Percentiles rank a stretch among this genome's conserved stretches.
Evolutionary conservation across 495 filamentous ascomycete genomes (phyloP).

Genomic region (Aspergillus ostianus): DNA sequence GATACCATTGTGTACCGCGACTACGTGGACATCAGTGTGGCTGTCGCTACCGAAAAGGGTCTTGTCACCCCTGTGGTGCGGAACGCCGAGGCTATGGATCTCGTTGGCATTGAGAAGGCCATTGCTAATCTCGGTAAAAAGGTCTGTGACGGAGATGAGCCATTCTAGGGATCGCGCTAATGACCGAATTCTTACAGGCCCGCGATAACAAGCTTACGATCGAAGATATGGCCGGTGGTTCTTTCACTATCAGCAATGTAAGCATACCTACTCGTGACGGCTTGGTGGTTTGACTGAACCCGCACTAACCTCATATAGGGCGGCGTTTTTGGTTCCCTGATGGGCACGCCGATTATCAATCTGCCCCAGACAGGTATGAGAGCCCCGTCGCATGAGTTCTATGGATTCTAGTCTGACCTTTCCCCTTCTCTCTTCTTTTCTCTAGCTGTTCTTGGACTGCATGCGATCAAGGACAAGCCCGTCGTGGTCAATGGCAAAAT

Average conservation of each 20-base stretch:
- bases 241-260: slow-evolving; percentile 97
- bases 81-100: slow-evolving; percentile 82
- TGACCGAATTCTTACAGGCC: slow-evolving; percentile 51
- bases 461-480: slow-evolving; percentile 94
- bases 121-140: slow-evolving; percentile 97
- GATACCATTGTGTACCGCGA: slow-evolving; percentile 98
- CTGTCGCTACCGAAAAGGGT: slow-evolving; percentile 96
- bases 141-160: slow-evolving; percentile 39
- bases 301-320: slow-evolving; percentile 44
- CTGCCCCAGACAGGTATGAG: slow-evolving; percentile 77
- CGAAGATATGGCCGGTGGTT: slow-evolving; percentile 98
- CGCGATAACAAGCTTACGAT: slow-evolving; percentile 96
- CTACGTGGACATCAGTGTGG: slow-evolving; percentile 96
- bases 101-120: slow-evolving; percentile 84
- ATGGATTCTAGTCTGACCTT: background rate
- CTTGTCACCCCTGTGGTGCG: slow-evolving; percentile 95
- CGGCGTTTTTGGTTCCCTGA: slow-evolving; percentile 75
- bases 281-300: background rate
- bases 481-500: slow-evolving; percentile 89
- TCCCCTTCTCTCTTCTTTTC: background rate
- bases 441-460: slow-evolving; percentile 86
- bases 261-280: slow-evolving; percentile 17
- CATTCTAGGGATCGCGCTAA: background rate
- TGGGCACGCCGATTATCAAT: slow-evolving; percentile 99
- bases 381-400: background rate